Base-by-base conservation (phyloP, 2,329 filamentous ascomycete species). In the Daldinia sp. region DNA sequence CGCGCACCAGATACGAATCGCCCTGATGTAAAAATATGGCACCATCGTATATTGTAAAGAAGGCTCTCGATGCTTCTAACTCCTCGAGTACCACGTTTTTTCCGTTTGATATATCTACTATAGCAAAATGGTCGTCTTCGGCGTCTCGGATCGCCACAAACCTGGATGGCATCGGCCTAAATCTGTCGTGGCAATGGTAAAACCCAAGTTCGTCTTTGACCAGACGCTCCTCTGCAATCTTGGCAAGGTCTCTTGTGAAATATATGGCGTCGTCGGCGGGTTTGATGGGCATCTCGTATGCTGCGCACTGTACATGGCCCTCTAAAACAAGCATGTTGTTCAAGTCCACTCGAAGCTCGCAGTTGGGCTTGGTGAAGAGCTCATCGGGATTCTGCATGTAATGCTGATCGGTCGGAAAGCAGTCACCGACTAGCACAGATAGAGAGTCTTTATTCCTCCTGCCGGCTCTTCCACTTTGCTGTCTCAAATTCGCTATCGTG, bases 341-440 rank as follows among this genome's bases (percentile, higher is more conserved):
- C n/a, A 99, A 80, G 74, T 99, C 95, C 3, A 98, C 91, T 73
- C 95, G 93, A 2, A 98, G 81, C 75, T 93, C 91, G 68, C 89
- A 91, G 68, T 97, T 97, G 0, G 94, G 93, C 71, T 92, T 92
- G 0, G 91, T 95, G 77, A 98, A 94, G 21, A 99, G 90, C 76
- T 97, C 93, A 64, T 95, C 90, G 0, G 95, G 95, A 67, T 98
- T 96, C 64, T 92, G 88, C 95, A 99, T 99, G 77, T 96, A 99
- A 74, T 96, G 89, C 74, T 99, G 95, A 74, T 99, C 95, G 0
- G 92, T 93, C 2, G 94, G 89, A 68, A 95, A 97, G 67, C 88
- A 88, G 73, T 97, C 94, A 2, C 94, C 95, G 0, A 99, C 87
- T 0, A 99, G 81, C 2, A 99, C 87, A 0, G 93, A 96, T 2